A percentile compares a stretch with the other conserved stretches of the same genome.
phyloP scores from a whole-genome alignment of 345 rosid genomes.

The Eucalyptus coolabah region DNA sequence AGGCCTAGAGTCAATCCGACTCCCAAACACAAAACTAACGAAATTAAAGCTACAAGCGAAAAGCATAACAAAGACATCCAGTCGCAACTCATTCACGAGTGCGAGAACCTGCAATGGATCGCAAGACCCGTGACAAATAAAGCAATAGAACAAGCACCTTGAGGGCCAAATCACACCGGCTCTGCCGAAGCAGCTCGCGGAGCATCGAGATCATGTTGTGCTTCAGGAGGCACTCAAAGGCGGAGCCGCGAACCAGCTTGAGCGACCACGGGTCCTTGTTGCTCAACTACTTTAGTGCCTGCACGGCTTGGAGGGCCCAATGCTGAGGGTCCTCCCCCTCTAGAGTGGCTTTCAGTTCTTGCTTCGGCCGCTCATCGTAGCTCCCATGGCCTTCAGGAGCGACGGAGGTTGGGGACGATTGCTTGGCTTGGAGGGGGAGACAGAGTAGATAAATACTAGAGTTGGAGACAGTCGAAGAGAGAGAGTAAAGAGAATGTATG shows the following conservation, averaged over 20 bases:
- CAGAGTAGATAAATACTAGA: background rate
- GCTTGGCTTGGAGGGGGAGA: background rate
- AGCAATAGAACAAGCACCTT: constrained; percentile 14
- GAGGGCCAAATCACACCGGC: constrained; percentile 40
- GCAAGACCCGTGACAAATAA: background rate
- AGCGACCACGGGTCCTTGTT: background rate
- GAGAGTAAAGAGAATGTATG: no score
- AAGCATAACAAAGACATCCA: background rate
- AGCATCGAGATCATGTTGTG: constrained; percentile 69
- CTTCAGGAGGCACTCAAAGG: constrained; percentile 55
- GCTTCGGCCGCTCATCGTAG: constrained; percentile 43
- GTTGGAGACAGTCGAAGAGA: no score
- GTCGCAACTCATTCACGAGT: background rate
- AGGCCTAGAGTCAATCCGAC: background rate
- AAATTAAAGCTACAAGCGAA: background rate
- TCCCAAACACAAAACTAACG: background rate
- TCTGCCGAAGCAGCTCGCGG: constrained; percentile 55
- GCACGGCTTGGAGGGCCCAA: constrained; percentile 33
- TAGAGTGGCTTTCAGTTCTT: constrained; percentile 62
- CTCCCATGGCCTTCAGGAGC: background rate
- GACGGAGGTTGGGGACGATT: background rate
- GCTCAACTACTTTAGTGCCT: constrained; percentile 55
- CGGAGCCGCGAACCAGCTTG: constrained; percentile 22
- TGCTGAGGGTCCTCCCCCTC: no score
- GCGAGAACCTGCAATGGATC: background rate